Percentiles rank a stretch among this genome's conserved stretches.
phyloP scores from a whole-genome alignment of 805 yeast genomes.

The Henningerozyma blattae region DNA sequence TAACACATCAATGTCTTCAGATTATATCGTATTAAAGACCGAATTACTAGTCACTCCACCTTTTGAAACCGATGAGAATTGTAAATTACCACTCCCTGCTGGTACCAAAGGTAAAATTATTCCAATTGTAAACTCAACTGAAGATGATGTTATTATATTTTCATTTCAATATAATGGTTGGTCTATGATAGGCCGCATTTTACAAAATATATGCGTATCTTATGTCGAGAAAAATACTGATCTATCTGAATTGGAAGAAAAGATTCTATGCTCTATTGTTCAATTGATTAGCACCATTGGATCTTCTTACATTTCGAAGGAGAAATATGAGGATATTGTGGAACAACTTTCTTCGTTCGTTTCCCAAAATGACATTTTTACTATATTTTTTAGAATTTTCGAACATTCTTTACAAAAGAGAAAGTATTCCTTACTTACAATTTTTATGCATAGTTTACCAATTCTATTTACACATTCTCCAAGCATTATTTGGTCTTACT shows the following conservation, averaged over 20 bases:
- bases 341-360: slow-evolving; percentile 29
- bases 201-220: slow-evolving; percentile 42
- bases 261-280: slow-evolving; percentile 36
- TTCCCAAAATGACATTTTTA: slow-evolving; percentile 41
- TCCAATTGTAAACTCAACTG: slow-evolving; percentile 3
- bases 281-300: slow-evolving; percentile 39
- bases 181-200: slow-evolving; percentile 68
- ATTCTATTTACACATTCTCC: slow-evolving; percentile 39
- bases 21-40: slow-evolving; percentile 37
- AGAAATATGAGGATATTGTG: slow-evolving; percentile 30
- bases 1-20: slow-evolving; percentile 10
- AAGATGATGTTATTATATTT: slow-evolving; percentile 41
- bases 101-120: slow-evolving; percentile 59
- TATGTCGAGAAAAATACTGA: slow-evolving; percentile 23
- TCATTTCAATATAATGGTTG: slow-evolving; percentile 72
- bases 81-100: slow-evolving; percentile 32
- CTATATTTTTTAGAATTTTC: slow-evolving; percentile 50
- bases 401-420: slow-evolving; percentile 56
- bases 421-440: slow-evolving; percentile 32
- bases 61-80: slow-evolving; percentile 34
- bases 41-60: slow-evolving; percentile 45
- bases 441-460: slow-evolving; percentile 38
- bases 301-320: slow-evolving; percentile 25
- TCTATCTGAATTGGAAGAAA: slow-evolving; percentile 23
- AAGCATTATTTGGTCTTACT: slow-evolving; percentile 66